Base-by-base conservation (phyloP, 176 grass and related monocot genomes). In the Neostapfia colusana region DNA sequence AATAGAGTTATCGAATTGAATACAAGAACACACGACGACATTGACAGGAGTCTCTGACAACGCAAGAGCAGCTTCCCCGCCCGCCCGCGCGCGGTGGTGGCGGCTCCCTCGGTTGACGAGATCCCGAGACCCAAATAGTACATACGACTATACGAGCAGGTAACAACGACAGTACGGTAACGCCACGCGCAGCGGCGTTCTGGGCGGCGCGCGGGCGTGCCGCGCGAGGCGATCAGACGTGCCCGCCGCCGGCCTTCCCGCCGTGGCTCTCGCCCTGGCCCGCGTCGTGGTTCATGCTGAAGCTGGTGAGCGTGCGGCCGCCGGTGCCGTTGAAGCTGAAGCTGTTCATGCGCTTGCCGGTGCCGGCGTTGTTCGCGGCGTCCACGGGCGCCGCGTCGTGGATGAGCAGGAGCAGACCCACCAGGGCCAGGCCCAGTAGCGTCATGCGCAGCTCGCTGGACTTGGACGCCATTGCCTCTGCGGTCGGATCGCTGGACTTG, bases 381-480 rank as follows among this genome's bases (percentile, higher is more conserved):
- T 62, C 81, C 37, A 64, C 76, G 69, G 86, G 38, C 17, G 54
- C 86, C 28, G 70, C 70, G 55, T 35, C 18, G 64, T 80, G 70
- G 76, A 70, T 63, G 45, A 88, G 64, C 36, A 88, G 70, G 8
- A 88, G 76, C 26, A 88, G 44, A 5, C 76, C 81, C 5, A 88
- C n/a, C 3, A 88, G 70, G 6, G 86, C 76, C n/a, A 88, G 37
- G 56, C 76, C 25, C 8, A 88, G 76, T 8, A 88, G 37, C 53
- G 70, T 63, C 63, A 84, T n/a, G 70, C 86, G 86, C 56, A 88
- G 43, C 76, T 88, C 86, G 70, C 67, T 39, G 81, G 21, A 79
- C 38, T 73, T 88, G 43, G 70, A 67, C 21, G 81, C 70, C 86
- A 88, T 88, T 20, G 55, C 57, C 44, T 41, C 42, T 61, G 17